A percentile compares a stretch with the other conserved stretches of the same genome.
Conservation (phyloP, 441 rosid genomes). For the Breynia disticha region DNA sequence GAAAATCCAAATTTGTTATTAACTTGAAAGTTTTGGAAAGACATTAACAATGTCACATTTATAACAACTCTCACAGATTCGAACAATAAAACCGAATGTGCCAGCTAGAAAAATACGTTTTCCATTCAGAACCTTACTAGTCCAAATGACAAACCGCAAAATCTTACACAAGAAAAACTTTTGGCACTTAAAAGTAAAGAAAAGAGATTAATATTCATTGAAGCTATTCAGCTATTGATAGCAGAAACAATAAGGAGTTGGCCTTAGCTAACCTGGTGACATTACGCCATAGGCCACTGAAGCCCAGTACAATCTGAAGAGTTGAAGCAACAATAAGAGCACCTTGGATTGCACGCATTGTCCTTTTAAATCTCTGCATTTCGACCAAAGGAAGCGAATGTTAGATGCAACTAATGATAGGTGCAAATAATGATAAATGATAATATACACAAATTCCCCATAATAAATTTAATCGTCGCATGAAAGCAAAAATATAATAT, state of each 20-base stretch:
- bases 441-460: too few relatives aligned
- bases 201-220: not conserved
- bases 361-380: conserved; percentile 75
- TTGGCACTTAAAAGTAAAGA: too few relatives aligned
- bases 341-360: conserved; percentile 91
- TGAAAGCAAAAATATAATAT: not conserved
- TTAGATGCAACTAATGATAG: not conserved
- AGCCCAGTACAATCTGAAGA: conserved; percentile 85
- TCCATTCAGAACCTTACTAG: too few relatives aligned
- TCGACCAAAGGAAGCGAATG: conserved; percentile 4
- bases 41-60: too few relatives aligned
- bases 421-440: too few relatives aligned
- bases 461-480: too few relatives aligned
- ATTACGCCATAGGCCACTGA: conserved; percentile 97
- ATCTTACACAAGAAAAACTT: too few relatives aligned
- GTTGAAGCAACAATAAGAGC: conserved; percentile 88
- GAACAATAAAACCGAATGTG: too few relatives aligned
- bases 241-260: too few relatives aligned
- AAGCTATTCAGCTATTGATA: not conserved
- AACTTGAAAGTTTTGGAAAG: not conserved
- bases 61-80: too few relatives aligned
- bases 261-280: conserved; percentile 73
- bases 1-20: not conserved
- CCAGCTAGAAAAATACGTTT: too few relatives aligned
- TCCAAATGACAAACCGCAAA: too few relatives aligned